Evolutionary conservation across 176 grass and related monocot genomes (phyloP).

Genomic region (Lolium rigidum): DNA sequence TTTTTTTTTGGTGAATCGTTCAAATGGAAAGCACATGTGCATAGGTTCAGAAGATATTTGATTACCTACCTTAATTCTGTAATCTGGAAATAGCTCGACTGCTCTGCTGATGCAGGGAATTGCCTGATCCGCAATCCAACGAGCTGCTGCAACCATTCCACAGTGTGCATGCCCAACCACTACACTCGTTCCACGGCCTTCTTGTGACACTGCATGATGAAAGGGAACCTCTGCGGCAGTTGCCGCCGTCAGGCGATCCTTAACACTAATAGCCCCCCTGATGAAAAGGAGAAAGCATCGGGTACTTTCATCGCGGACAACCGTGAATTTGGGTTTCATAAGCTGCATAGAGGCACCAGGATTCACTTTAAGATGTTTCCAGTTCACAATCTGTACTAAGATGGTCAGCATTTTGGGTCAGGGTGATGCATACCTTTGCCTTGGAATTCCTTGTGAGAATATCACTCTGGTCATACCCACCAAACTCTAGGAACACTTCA

Average conservation of each 20-base stretch:
- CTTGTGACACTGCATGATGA: conserved; percentile 58
- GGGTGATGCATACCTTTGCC: conserved; percentile 49
- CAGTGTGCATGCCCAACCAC: conserved; percentile 71
- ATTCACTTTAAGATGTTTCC: not conserved
- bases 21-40: not conserved
- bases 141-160: conserved; percentile 84
- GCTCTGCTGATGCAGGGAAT: conserved; percentile 64
- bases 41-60: not conserved
- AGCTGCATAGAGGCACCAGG: conserved; percentile 48
- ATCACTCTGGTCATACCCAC: conserved; percentile 54
- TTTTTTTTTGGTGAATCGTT: not conserved
- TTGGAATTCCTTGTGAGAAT: conserved; percentile 70
- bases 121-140: conserved; percentile 65
- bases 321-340: conserved; percentile 82
- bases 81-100: conserved; percentile 59
- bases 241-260: conserved; percentile 69
- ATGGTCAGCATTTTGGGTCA: not conserved
- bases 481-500: conserved; percentile 70
- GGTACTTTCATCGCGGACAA: conserved; percentile 57
- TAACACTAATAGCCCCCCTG: conserved; percentile 64
- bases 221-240: conserved; percentile 74
- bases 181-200: conserved; percentile 48
- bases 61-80: conserved; percentile 64
- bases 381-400: not conserved
- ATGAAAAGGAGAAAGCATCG: conserved; percentile 82